Evolutionary conservation across 768 basidiomycete genomes (phyloP).

Genomic region (Trametes villosa): DNA sequence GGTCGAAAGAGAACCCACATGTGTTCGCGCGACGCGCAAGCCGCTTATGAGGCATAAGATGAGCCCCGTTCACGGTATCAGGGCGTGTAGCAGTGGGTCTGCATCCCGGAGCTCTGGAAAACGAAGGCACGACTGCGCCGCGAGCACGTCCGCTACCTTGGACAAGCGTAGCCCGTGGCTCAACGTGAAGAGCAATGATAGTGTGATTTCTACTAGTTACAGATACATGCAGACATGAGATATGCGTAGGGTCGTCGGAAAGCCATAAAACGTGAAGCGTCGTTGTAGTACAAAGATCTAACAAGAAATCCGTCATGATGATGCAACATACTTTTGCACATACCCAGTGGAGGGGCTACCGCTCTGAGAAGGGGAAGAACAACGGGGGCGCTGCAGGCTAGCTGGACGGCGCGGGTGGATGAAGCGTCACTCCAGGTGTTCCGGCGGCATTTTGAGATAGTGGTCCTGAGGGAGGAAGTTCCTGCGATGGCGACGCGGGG

Average conservation of each 20-base stretch:
- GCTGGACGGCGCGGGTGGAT: not conserved
- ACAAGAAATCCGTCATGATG: not conserved
- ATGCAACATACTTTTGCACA: slow-evolving; percentile 9
- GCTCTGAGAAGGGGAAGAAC: not conserved
- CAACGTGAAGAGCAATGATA: too few species aligned
- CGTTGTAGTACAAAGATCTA: slow-evolving; percentile 9
- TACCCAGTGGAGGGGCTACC: not conserved
- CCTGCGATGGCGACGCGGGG: not conserved
- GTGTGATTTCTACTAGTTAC: slow-evolving; percentile 5
- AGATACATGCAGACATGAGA: slow-evolving; percentile 15
- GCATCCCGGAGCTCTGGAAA: too few species aligned
- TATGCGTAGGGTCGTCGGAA: slow-evolving; percentile 2
- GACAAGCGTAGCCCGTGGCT: too few species aligned
- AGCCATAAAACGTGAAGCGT: too few species aligned
- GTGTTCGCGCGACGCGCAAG: too few species aligned
- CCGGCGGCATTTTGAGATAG: not conserved
- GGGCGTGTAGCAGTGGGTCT: too few species aligned
- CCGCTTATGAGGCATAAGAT: too few species aligned
- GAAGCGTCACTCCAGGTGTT: not conserved
- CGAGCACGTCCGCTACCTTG: too few species aligned
- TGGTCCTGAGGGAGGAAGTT: not conserved
- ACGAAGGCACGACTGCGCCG: too few species aligned
- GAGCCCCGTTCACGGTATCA: too few species aligned
- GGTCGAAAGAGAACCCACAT: too few species aligned
- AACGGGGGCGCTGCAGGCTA: not conserved